Evolutionary conservation across 768 basidiomycete species (phyloP).

Genomic region (Crepidotus variabilis): DNA sequence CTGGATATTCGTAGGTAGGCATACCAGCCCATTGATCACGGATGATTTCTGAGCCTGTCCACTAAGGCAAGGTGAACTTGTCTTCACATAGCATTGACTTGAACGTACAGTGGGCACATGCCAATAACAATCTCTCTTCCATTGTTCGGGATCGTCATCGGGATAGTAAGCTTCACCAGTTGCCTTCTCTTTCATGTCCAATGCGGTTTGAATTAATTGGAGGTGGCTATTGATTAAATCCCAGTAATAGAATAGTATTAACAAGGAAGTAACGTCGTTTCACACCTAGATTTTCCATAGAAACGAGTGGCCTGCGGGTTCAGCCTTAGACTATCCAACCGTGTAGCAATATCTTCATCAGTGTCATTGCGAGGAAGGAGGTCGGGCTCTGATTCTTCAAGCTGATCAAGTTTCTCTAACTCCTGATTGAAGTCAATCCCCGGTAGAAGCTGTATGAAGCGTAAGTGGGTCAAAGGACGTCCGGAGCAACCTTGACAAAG

Average conservation of each 20-base stretch:
- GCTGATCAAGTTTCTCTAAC: conserved; percentile 30
- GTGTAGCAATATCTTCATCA: conserved; percentile 15
- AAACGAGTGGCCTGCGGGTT: conserved; percentile 35
- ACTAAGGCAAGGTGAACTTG: neutral
- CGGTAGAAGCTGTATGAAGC: conserved; percentile 31
- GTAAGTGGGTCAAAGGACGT: neutral
- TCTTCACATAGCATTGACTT: neutral
- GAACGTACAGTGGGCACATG: conserved; percentile 37
- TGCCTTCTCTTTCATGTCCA: conserved; percentile 50
- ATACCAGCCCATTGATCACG: neutral
- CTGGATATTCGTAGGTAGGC: conserved; percentile 1
- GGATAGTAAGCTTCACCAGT: conserved; percentile 29
- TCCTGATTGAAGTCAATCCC: conserved; percentile 58
- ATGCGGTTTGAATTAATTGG: conserved; percentile 46
- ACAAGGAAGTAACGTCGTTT: neutral
- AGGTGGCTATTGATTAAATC: conserved; percentile 32
- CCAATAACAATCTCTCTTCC: conserved; percentile 42
- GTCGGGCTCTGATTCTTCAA: neutral
- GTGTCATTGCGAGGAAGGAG: neutral
- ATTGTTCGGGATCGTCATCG: conserved; percentile 20
- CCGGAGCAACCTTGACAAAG: neutral
- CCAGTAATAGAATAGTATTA: neutral
- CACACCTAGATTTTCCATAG: conserved; percentile 41
- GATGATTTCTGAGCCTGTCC: neutral
- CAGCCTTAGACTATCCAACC: conserved; percentile 29